Base-by-base conservation (phyloP, 2,329 filamentous ascomycete species). In the Sporothrix pseudoabietina region DNA sequence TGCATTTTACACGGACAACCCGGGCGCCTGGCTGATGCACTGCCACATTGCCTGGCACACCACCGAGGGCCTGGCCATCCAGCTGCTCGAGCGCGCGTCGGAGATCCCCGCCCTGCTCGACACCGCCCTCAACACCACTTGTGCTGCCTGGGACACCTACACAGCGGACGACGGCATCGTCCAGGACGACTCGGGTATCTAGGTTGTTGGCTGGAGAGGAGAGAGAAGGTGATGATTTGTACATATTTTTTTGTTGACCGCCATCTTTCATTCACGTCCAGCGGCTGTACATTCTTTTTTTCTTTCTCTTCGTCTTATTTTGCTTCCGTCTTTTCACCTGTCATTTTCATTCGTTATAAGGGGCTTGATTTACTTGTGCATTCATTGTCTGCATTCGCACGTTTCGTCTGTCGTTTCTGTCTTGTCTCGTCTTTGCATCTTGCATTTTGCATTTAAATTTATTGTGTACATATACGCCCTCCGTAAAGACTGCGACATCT, bases 11-110 rank as follows among this genome's bases (percentile, higher is more conserved):
- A 80, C 83, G 0, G 82, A 87, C 76, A 87, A 87, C 74, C 85
- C 85, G 0, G 85, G 85, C 22, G 73, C 63, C 8, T 87, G 86
- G 85, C 81, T 84, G 4, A 83, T 87, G 77, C 86, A 88, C 79
- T 88, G 86, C 78, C 86, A 88, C 79, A 85, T 85, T 75, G 82
- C 83, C 32, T 85, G 82, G 84, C 86, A 88, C 78, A 81, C 85
- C 59, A 80, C 79, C 71, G 82, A 82, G 72, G 86, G 85, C 41
- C 81, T 88, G 26, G 83, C 81, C 6, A 79, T 87, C 55, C 84
- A 88, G 77, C 87, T 88, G 76, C 76, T 88, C 12, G 87, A 80
- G 77, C 69, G 65, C 59, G 52, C 26, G 32, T 32, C 35, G 14
- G 71, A 75, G 47, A 74, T 75, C 55, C 54, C 30, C 4, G 52